phyloP scores from a whole-genome alignment of 139 green algal genomes.

The Picochlorum sp. region DNA sequence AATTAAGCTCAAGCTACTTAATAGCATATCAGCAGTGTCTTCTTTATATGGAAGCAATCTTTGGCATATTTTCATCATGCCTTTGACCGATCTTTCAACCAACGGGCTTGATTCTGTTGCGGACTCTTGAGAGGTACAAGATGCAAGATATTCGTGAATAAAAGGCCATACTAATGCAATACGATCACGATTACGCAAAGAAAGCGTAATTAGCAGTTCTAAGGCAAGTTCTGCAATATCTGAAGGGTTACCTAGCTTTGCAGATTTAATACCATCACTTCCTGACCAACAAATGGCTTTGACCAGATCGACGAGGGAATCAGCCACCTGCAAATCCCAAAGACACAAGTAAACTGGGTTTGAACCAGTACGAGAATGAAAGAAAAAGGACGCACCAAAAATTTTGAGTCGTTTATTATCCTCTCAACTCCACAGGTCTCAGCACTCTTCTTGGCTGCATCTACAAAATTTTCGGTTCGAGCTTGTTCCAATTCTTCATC shows the following conservation, averaged over 20 bases:
- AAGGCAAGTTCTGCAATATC: slow-evolving; percentile 49
- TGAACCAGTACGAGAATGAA: slow-evolving; percentile 17
- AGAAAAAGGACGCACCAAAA: no score
- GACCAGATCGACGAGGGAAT: slow-evolving; percentile 67
- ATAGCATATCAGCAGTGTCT: slow-evolving; percentile 70
- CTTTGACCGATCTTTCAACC: slow-evolving; percentile 72
- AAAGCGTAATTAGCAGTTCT: slow-evolving; percentile 78
- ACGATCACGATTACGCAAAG: slow-evolving; percentile 83
- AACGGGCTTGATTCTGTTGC: slow-evolving; percentile 20
- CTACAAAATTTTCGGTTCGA: slow-evolving; percentile 5
- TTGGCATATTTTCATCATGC: slow-evolving; percentile 70
- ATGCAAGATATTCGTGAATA: slow-evolving; percentile 59
- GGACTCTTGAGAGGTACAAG: background rate
- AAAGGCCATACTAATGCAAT: slow-evolving; percentile 71
- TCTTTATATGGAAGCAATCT: slow-evolving; percentile 84
- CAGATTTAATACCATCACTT: slow-evolving; percentile 26
- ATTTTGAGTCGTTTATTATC: slow-evolving; percentile 79
- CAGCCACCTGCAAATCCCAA: no score
- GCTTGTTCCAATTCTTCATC: slow-evolving; percentile 15
- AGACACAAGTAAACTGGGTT: slow-evolving; percentile 2
- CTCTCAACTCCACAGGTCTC: slow-evolving; percentile 69
- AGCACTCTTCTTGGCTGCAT: slow-evolving; percentile 26
- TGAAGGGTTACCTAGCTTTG: slow-evolving; percentile 30
- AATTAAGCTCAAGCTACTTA: slow-evolving; percentile 19
- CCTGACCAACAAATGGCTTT: slow-evolving; percentile 60